Evolutionary conservation across 768 basidiomycete genomes (phyloP).

Genomic region (Lactarius sanguifluus): DNA sequence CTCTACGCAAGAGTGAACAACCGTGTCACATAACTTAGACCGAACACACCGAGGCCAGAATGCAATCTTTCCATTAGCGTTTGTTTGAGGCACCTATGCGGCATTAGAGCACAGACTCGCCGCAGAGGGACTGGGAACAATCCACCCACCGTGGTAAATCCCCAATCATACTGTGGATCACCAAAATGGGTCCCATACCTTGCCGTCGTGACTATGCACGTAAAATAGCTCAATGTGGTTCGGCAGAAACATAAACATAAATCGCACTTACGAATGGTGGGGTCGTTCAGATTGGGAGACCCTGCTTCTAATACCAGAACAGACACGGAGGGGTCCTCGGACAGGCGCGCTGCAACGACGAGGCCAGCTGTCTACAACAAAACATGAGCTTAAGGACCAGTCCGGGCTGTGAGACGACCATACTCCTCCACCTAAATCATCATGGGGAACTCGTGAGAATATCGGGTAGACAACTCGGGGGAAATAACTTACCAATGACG

Average conservation of each 20-base stretch:
- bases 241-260: too few species aligned
- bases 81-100: slow-evolving; percentile 18
- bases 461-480: too few species aligned
- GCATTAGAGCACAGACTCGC: neutral
- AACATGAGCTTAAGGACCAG: neutral
- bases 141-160: slow-evolving; percentile 13
- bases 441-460: neutral
- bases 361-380: slow-evolving; percentile 25
- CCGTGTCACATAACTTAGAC: too few species aligned
- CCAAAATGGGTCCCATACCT: neutral
- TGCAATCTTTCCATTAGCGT: slow-evolving; percentile 1
- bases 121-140: neutral
- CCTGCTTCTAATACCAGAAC: slow-evolving; percentile 29
- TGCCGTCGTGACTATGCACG: slow-evolving; percentile 6
- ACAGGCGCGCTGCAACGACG: slow-evolving; percentile 27
- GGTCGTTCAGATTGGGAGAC: slow-evolving; percentile 21
- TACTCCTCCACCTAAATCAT: slow-evolving; percentile 22
- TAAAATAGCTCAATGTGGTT: neutral
- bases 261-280: slow-evolving; percentile 11
- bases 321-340: slow-evolving; percentile 26
- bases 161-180: slow-evolving; percentile 22
- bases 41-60: slow-evolving; percentile 13
- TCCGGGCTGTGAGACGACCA: neutral
- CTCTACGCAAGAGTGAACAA: slow-evolving; percentile 19
- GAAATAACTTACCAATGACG: slow-evolving; percentile 18